Base-by-base conservation (phyloP, 83 land plant species). In the Diphasiastrum complanatum region DNA sequence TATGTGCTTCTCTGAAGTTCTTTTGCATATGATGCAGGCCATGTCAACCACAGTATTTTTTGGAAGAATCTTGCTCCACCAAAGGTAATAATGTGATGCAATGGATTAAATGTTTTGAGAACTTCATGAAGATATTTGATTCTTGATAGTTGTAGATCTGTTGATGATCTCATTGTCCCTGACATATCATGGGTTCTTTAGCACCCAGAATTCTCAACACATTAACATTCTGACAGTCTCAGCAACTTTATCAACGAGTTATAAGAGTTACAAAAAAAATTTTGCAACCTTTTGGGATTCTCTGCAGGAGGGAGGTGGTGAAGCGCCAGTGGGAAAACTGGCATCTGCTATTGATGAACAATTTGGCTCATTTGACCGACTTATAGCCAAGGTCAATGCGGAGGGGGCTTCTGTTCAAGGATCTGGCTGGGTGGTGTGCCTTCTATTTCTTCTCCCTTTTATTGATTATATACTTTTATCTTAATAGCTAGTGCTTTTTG, bases 341-440 rank as follows among this genome's bases (percentile, higher is more conserved):
- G 51, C 51, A 18, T 6, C 6, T 6, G 51, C 51, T 5, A 18
- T 48, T 24, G 18, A 48, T 6, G 51, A 48, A 6, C n/a, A 48
- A 18, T 48, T 48, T 48, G 51, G 51, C 6, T 48, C 51, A 6
- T 18, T 48, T 5, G 51, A 48, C n/a, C n/a, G 23, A 18, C 51
- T 48, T 6, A 48, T 48, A 5, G 18, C 51, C 18, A 48, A 48
- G 18, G 23, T 48, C 23, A 48, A 48, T 18, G 51, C 51, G n/a
- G 51, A 48, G 4, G 51, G 51, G 4, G 51, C 51, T 48, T 18
- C 51, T 18, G 23, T 48, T 6, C 51, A 48, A 48, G 51, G 51
- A 18, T 48, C 51, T 6, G 51, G 51, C 6, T 48, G 51, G 51
- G 51, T 48, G 51, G 51, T 48, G 23, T 48, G 51, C n/a, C n/a